phyloP scores from a whole-genome alignment of 208 protist genomes.

The Phytomonas francai region DNA sequence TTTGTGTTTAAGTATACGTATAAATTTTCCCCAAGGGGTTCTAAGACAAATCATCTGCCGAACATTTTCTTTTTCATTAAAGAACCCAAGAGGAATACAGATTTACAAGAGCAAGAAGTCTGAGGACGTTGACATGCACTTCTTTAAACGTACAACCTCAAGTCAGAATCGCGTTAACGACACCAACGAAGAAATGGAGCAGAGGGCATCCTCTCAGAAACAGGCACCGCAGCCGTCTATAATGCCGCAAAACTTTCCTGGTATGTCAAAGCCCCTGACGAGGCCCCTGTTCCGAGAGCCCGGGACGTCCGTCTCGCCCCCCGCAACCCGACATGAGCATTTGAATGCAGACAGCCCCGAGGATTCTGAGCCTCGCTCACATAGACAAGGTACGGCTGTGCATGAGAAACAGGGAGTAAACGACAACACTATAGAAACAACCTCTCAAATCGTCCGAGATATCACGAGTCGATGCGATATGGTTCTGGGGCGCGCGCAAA shows the following conservation, averaged over 20 bases:
- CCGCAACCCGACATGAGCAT: background rate
- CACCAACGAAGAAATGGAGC: background rate
- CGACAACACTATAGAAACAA: background rate
- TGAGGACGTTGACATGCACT: background rate
- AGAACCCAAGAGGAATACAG: background rate
- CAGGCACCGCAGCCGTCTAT: background rate
- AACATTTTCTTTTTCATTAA: constrained; percentile 2
- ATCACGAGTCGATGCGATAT: constrained; percentile 31
- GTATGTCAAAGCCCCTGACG: background rate
- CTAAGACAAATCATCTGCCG: background rate
- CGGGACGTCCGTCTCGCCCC: background rate
- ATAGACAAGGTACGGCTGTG: background rate
- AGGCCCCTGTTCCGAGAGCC: background rate
- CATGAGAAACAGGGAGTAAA: background rate
- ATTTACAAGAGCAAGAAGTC: background rate
- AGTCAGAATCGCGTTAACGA: background rate
- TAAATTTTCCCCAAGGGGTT: background rate
- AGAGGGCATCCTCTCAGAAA: background rate
- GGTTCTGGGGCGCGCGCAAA: constrained; percentile 37
- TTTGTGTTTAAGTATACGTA: background rate
- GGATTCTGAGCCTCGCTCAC: background rate
- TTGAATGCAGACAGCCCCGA: background rate
- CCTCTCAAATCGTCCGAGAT: constrained; percentile 10
- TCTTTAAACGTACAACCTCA: background rate
- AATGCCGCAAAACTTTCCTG: background rate